Base-by-base conservation (phyloP, 129 eudicot species). In the Calendula officinalis region DNA sequence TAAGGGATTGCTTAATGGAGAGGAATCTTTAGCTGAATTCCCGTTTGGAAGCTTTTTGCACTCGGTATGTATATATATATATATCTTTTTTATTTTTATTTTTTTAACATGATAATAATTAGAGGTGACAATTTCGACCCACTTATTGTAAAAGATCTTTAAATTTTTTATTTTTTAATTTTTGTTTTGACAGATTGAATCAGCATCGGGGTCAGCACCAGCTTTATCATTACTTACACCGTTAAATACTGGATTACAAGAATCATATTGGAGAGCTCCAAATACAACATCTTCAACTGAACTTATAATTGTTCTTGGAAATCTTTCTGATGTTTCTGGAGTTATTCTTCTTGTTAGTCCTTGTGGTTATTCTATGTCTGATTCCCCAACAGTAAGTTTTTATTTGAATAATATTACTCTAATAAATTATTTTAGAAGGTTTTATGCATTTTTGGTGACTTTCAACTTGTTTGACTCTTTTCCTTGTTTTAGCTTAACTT, bases 251-350 rank as follows among this genome's bases (percentile, higher is more conserved):
- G 95, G 83, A 57, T 78, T 83, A 44, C 82, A 52, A 50, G 78
- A 82, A 60, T 80, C 89, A 54, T 84, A 84, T 63, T 91, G 97
- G 97, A 84, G 70, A 80, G 95, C 97, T 67, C 90, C 97, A 6
- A 59, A 83, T 22, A 76, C 64, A 56, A 72, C 66, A 74, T 77
- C 88, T 44, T 77, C 84, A 34, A 80, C 77, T 45, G 97, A 91
- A 70, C 80, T 91, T 75, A 78, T 74, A 52, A 77, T 90, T 60
- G 97, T 80, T 65, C 89, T 90, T 61, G 70, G 87, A 11, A 74
- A 57, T 74, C 75, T 82, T 70, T 87, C 97, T 27, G 92, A 87
- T 82, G 97, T 91, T 44, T 79, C 83, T 6, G 95, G 95, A 62
- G 94, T 87, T 14, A 56, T 72, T 59, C 82, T 91, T 51, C 51